Evolutionary conservation across 306 rosid genomes (phyloP), one percentile per base, ranked within the genome.

Genomic region (Gastrolobium bilobum): DNA sequence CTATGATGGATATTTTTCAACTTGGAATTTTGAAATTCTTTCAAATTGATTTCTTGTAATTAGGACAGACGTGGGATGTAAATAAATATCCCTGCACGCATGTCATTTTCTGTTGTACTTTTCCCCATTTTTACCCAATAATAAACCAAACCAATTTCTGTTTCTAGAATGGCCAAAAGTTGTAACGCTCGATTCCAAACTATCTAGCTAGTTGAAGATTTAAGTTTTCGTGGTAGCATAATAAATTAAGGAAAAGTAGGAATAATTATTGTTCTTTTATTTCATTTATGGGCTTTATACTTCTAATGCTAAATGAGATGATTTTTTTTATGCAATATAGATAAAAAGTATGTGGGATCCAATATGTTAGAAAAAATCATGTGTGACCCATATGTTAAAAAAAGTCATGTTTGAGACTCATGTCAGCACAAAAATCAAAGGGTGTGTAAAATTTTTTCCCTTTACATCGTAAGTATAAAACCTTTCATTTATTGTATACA

Each of bases 1-100:
- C 56, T 4, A 11, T 10, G 44, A 48, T 20, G 43, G 59, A 34
- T 35, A 70, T 70, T 69, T 70, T 69, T 48, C 15, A 50, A 50
- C 13, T 48, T 43, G 7, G 57, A 67, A 47, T 50, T 68, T 68
- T 35, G 44, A 33, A 52, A 31, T 48, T 33, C n/a, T 7, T 3
- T 53, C 34, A 2, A 34, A 14, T 51, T 2, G 30, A 51, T 7
- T n/a, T 33, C 15, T 3, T 26, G 34, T 26, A 34, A 0, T 2
- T 47, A 10, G 14, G 56, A 26, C 1, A 5, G 34, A 6, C 35
- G 11, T 26, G 3, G 37, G 34, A 57, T 57, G 26, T 20, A 20
- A 20, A 20, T 20, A 20, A 20, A 20, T 20, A 20, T 20, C 26
- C 60, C 34, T 53, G 7, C 11, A 53, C 5, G 29, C 60, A 53